Evolutionary conservation across 108 stramenopile species (phyloP).

Genomic region (Discostella stelligeroides): DNA sequence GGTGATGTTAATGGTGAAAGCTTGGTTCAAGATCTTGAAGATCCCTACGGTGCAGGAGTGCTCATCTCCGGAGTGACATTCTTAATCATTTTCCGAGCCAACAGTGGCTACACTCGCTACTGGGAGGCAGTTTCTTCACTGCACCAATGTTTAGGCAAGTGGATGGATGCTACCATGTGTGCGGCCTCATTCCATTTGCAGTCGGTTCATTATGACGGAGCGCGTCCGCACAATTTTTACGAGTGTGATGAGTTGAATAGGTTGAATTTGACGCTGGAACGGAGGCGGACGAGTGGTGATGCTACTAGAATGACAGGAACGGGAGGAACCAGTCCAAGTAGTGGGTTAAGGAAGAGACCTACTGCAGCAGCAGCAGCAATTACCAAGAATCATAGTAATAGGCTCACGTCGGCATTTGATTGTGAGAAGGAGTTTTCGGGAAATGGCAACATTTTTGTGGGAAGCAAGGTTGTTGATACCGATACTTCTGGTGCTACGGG

Average conservation of each 20-base stretch:
- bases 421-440: slow-evolving; percentile 10
- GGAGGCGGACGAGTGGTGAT: slow-evolving; percentile 34
- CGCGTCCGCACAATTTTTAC: slow-evolving; percentile 60
- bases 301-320: neutral
- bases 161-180: slow-evolving; percentile 68
- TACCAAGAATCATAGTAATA: too few species aligned
- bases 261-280: slow-evolving; percentile 57
- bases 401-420: slow-evolving; percentile 4
- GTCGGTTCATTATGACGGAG: slow-evolving; percentile 49
- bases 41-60: slow-evolving; percentile 79
- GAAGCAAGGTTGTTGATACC: neutral
- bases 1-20: neutral
- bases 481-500: neutral
- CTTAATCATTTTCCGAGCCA: slow-evolving; percentile 72
- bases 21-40: slow-evolving; percentile 24
- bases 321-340: too few species aligned
- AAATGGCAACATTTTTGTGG: neutral
- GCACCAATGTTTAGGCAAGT: slow-evolving; percentile 65
- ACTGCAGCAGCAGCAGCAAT: too few species aligned
- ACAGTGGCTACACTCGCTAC: slow-evolving; percentile 66
- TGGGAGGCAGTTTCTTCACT: slow-evolving; percentile 59
- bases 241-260: slow-evolving; percentile 61
- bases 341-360: neutral
- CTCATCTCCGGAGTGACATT: slow-evolving; percentile 59
- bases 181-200: slow-evolving; percentile 68